phyloP scores from a whole-genome alignment of 192 early-diverging fungal genomes.

The Phlyctochytrium planicorne region DNA sequence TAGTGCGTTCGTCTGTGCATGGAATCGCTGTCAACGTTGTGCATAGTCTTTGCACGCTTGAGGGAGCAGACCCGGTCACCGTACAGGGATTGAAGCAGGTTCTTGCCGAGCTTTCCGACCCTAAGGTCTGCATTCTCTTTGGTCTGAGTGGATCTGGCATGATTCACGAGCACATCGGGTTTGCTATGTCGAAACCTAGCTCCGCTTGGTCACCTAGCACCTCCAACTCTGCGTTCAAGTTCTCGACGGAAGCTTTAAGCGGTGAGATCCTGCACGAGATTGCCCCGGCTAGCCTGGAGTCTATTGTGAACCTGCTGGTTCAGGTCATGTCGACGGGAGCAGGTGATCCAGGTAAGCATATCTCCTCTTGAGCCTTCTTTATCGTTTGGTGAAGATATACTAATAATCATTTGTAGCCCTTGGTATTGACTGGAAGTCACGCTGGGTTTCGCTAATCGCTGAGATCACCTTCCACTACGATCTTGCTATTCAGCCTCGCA shows the following conservation, averaged over 20 bases:
- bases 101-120: constrained; percentile 77
- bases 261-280: constrained; percentile 31
- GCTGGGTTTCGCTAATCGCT: constrained; percentile 90
- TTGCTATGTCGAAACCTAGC: not conserved
- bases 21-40: constrained; percentile 92
- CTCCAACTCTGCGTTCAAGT: constrained; percentile 11
- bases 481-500: constrained; percentile 89
- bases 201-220: constrained; percentile 18
- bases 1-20: constrained; percentile 86
- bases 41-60: constrained; percentile 73
- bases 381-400: too few relatives aligned
- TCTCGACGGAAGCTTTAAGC: constrained; percentile 16
- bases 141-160: constrained; percentile 47
- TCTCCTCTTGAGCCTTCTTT: not conserved
- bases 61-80: constrained; percentile 53
- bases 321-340: constrained; percentile 66
- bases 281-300: constrained; percentile 45
- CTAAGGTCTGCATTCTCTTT: constrained; percentile 78
- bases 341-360: constrained; percentile 54
- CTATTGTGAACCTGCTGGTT: constrained; percentile 56
- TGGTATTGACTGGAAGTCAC: constrained; percentile 78
- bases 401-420: constrained; percentile 54
- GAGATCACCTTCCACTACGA: constrained; percentile 94
- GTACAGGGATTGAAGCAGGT: constrained; percentile 45
- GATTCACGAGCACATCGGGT: constrained; percentile 2